Evolutionary conservation across 1,284 basidiomycete species (phyloP).

Genomic region (Amylostereum areolatum): DNA sequence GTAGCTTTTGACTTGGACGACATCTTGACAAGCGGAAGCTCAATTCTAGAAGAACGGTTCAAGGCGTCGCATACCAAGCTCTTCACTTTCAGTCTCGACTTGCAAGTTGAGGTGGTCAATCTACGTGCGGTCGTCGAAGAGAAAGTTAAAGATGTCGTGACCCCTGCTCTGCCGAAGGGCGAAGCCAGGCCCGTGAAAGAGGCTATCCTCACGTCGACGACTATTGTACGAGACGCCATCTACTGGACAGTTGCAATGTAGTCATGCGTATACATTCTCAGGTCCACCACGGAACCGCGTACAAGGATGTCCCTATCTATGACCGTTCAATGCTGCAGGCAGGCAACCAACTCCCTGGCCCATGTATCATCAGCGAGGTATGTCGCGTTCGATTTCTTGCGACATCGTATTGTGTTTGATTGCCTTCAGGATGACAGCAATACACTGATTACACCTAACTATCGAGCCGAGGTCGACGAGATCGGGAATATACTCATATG

Average conservation of each 20-base stretch:
- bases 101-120: conserved; percentile 23
- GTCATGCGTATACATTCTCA: conserved; percentile 1
- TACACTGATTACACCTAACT: conserved; percentile 19
- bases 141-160: conserved; percentile 11
- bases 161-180: conserved; percentile 11
- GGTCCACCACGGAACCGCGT: conserved; percentile 18
- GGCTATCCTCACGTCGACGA: not conserved
- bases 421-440: not conserved
- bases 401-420: not conserved
- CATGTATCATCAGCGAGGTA: conserved; percentile 23
- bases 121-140: conserved; percentile 21
- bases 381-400: not conserved
- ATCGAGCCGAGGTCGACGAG: conserved; percentile 23
- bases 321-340: conserved; percentile 16
- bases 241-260: not conserved
- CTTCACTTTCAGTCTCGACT: conserved; percentile 24
- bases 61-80: conserved; percentile 19
- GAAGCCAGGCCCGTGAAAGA: conserved; percentile 7
- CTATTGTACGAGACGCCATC: not conserved
- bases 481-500: conserved; percentile 25
- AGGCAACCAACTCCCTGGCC: conserved; percentile 19
- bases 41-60: conserved; percentile 12
- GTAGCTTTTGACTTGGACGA: conserved; percentile 18
- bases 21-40: conserved; percentile 13
- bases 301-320: conserved; percentile 20